Conservation (phyloP, 768 basidiomycete species). For the Pleurotus tuoliensis region DNA sequence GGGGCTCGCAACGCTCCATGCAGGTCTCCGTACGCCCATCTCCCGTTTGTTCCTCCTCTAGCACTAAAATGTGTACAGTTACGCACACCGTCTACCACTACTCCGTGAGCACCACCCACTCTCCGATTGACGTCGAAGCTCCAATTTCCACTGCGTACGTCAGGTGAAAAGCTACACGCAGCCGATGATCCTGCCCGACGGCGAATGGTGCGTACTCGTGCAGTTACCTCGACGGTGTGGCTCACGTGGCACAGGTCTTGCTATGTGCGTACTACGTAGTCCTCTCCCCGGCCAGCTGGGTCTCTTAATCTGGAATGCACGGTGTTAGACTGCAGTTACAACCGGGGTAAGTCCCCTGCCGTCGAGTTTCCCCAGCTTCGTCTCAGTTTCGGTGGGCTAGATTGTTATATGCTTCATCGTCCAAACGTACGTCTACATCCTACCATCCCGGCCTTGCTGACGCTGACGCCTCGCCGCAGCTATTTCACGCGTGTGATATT, state of each 20-base stretch:
- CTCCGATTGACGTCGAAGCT: neutral
- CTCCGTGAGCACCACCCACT: neutral
- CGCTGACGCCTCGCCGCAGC: neutral
- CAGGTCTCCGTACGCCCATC: neutral
- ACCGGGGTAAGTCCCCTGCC: neutral
- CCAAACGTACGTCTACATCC: neutral
- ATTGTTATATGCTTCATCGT: neutral
- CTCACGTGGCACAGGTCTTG: neutral
- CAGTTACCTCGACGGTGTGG: neutral
- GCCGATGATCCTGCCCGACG: neutral
- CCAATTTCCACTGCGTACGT: too few relatives aligned
- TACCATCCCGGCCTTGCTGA: neutral
- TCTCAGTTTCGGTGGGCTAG: neutral
- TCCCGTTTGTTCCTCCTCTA: neutral
- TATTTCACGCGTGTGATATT: neutral
- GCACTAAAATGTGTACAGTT: neutral
- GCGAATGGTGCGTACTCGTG: neutral
- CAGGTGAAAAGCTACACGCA: neutral
- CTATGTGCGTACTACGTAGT: neutral
- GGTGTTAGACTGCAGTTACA: neutral
- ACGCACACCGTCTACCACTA: neutral
- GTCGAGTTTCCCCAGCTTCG: neutral
- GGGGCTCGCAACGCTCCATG: neutral
- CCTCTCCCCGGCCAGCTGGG: neutral
- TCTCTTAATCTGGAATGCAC: neutral